phyloP scores from a whole-genome alignment of 2,329 filamentous ascomycete species.

The Chalaropsis thielavioides region DNA sequence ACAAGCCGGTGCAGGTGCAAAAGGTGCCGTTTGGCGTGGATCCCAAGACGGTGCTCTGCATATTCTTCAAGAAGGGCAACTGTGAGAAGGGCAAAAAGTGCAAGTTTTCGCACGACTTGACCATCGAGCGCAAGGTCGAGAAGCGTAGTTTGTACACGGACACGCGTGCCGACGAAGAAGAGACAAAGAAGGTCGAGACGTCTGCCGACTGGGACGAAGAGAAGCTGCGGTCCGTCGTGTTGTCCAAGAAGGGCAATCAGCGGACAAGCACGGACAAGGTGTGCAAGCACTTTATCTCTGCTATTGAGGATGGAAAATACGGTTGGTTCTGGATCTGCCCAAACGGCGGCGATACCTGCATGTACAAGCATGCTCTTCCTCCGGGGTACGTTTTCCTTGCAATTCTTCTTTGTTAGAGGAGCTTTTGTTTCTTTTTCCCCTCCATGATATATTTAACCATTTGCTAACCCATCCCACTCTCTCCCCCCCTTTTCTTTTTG shows the following conservation, averaged over 20 bases:
- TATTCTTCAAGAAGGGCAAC: constrained; percentile 93
- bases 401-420: constrained; percentile 23
- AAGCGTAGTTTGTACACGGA: constrained; percentile 91
- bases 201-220: constrained; percentile 98
- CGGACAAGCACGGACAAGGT: constrained; percentile 93
- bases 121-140: constrained; percentile 77
- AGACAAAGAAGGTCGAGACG: constrained; percentile 75
- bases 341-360: constrained; percentile 93
- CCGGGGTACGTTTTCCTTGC: constrained; percentile 54
- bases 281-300: constrained; percentile 96
- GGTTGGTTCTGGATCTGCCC: constrained; percentile 99
- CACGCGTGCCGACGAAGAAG: constrained; percentile 55
- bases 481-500: constrained; percentile 1
- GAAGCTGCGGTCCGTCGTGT: constrained; percentile 75
- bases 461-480: not conserved
- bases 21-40: constrained; percentile 97
- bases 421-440: constrained; percentile 20
- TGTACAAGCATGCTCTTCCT: constrained; percentile 91
- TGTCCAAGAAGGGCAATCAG: constrained; percentile 96
- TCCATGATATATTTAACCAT: not conserved
- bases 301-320: constrained; percentile 96
- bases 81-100: constrained; percentile 97
- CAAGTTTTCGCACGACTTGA: constrained; percentile 90
- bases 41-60: constrained; percentile 90
- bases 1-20: constrained; percentile 87